Evolutionary conservation across 2,329 filamentous ascomycete species (phyloP), one percentile per base, ranked within the genome.

Genomic region (Fusarium euwallaceae): DNA sequence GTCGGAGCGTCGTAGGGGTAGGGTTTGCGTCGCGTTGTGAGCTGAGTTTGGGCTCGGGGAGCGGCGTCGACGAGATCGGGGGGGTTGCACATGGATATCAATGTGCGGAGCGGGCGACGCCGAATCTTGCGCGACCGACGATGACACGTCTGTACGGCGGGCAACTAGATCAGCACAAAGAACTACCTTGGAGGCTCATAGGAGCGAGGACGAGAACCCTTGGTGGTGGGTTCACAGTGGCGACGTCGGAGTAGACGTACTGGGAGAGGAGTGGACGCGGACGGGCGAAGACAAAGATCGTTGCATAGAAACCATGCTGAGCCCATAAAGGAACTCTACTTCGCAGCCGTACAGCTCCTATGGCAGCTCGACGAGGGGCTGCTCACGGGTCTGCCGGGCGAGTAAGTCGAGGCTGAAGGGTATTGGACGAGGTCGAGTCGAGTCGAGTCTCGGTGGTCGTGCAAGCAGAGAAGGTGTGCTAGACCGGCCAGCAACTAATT

Each of bases 251-350:
- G 61, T 59, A 70, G 76, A 92, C 91, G 82, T 91, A 92, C 90
- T 87, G 79, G 87, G 85, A 82, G 88, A 88, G 76, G 88, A 85
- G 79, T 87, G 86, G 76, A 87, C 85, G 84, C 87, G 87, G 83
- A 90, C 89, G 78, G 90, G 88, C 82, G 90, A 91, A 76, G 91
- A 92, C 73, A 88, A 85, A 74, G 89, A 90, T 78, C 88, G 88
- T 84, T 91, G 88, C 88, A 90, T 90, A 83, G 88, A 88, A 81
- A 89, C 88, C 87, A 90, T 90, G 83, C 81, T 88, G 86, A 83
- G 82, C 82, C 84, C 86, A 87, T 87, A 79, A 81, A 79, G 73
- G 76, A 65, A 60, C 75, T 73, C 75, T 68, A 67, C 67, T 74
- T 72, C 71, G 78, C 79, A 76, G 73, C 79, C 80, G 81, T 78